Base-by-base conservation (phyloP, 2,329 filamentous ascomycete species). In the Arthrobotrys sinensis region DNA sequence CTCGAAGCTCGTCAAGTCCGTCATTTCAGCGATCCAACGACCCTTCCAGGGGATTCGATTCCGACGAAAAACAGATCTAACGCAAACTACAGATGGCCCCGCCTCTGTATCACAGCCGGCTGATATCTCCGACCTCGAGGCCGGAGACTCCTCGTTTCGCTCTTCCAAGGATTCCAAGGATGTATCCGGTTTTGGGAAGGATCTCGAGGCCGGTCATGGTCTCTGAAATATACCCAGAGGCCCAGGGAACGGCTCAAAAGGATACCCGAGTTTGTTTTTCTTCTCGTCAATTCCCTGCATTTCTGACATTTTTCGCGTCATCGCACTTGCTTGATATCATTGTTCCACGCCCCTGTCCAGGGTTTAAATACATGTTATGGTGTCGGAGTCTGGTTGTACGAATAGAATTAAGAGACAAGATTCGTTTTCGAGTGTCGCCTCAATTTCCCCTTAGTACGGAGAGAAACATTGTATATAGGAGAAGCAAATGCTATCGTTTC, bases 141-240 rank as follows among this genome's bases (percentile, higher is more conserved):
- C 34, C 5, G 57, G 19, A 2, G 40, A 55, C 19, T 38, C 34
- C 4, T 72, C 43, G 11, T 8, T 46, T 3, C 19, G 24, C 14
- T 71, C 62, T 40, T 64, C 48, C 43, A 7, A 57, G n/a, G 5
- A 0, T 11, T 64, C 62, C 14, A 62, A 73, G 7, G 50, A 64
- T 16, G 11, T 45, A 14, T 73, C 69, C n/a, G 50, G 50, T 11
- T 66, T 52, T 50, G 62, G 43, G 16, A 60, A 46, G n/a, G 69
- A 73, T 19, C 50, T 73, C 12, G 69, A 73, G 6, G 48, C 62
- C 16, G 62, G 62, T 11, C 69, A 24, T 10, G 50, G 60, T 8
- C 16, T 38, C n/a, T 65, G 38, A 36, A 11, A 40, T 32, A 38
- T 38, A 57, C 34, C 34, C 32, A 19, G 40, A 28, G 45, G 5